These are phyloP conservation scores for Gaeumannomyces sp. DNA, from an alignment of 2,329 filamentous ascomycete genomes.

Conservation along the genomic window DNA sequence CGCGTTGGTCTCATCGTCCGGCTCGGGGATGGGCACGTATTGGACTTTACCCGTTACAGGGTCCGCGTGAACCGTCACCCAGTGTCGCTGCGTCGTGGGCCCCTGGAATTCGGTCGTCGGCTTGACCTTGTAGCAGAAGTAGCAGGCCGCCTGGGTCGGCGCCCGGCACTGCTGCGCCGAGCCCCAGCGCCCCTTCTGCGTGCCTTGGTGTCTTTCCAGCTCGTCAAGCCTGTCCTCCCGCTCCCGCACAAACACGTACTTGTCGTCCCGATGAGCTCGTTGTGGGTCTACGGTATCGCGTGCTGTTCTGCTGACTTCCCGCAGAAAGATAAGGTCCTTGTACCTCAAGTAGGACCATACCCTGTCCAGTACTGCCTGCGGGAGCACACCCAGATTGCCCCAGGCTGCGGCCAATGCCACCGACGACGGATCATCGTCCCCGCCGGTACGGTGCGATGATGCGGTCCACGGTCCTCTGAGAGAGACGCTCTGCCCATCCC, in stretches of 20 bases:
- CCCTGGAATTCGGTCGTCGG: conserved; percentile 11
- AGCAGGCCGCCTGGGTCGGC: conserved; percentile 13
- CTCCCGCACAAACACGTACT: background rate
- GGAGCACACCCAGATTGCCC: background rate
- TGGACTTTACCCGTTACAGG: conserved; percentile 8
- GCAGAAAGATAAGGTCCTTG: conserved; percentile 10
- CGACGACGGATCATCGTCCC: background rate
- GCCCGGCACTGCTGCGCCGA: background rate
- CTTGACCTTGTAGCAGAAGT: conserved; percentile 18
- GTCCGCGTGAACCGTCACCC: background rate
- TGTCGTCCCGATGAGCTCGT: background rate
- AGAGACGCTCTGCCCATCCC: background rate
- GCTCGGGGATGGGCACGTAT: conserved; percentile 13
- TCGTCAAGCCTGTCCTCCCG: conserved; percentile 1
- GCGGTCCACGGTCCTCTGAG: background rate
- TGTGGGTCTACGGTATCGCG: background rate
- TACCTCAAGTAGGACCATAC: background rate
- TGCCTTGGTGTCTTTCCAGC: background rate
- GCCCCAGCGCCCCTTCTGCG: background rate
- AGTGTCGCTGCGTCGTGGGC: conserved; percentile 10
- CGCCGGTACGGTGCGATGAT: background rate
- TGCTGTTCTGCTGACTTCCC: conserved; percentile 4
- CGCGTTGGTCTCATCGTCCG: conserved; percentile 1
- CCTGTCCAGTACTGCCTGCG: background rate
- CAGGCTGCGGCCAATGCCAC: background rate